Conservation (phyloP, 179 eudicot species). For the Spinacia oleracea region DNA sequence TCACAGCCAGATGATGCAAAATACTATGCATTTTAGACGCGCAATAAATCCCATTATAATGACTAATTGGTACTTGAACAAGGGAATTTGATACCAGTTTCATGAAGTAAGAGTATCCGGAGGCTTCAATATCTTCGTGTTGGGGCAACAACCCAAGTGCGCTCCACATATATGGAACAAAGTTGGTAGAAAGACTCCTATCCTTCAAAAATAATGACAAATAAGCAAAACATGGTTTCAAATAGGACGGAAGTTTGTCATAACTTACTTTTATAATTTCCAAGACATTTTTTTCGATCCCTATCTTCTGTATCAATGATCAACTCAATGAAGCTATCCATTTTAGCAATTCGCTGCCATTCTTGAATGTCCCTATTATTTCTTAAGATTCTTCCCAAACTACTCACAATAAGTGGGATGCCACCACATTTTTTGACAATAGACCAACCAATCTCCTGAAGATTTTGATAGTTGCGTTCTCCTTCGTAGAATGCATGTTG, state of each 20-base stretch:
- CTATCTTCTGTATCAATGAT: not conserved
- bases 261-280: conserved; percentile 27
- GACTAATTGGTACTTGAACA: conserved; percentile 29
- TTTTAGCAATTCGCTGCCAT: conserved; percentile 21
- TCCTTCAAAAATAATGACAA: conserved; percentile 13
- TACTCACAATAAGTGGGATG: conserved; percentile 29
- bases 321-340: conserved; percentile 14
- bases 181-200: not conserved
- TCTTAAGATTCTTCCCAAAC: conserved; percentile 23
- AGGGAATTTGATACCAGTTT: conserved; percentile 46
- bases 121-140: conserved; percentile 17
- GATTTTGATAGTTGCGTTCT: conserved; percentile 7
- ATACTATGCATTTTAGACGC: conserved; percentile 41
- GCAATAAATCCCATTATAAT: no score
- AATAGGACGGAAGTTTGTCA: conserved; percentile 26
- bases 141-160: conserved; percentile 31
- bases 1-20: conserved; percentile 43
- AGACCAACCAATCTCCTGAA: conserved; percentile 20
- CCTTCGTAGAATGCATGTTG: conserved; percentile 9
- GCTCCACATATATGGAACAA: conserved; percentile 14
- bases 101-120: conserved; percentile 34
- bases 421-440: conserved; percentile 31
- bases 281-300: no score
- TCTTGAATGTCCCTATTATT: conserved; percentile 21
- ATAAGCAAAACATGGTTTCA: conserved; percentile 34